Evolutionary conservation across 257 asterid species (phyloP).

Genomic region (Forsythia suspensa): DNA sequence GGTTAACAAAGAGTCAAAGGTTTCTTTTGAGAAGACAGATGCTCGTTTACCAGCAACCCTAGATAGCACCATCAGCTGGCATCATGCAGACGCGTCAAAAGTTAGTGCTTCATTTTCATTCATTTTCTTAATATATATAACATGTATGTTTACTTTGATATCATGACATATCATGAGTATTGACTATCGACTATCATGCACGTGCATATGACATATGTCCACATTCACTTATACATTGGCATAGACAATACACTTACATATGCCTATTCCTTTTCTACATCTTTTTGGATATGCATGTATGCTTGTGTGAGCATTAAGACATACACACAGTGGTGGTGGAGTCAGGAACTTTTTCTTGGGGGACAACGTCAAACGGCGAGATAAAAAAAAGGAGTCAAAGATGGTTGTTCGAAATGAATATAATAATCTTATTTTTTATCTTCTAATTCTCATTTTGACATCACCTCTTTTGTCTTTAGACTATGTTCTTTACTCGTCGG

Average conservation of each 20-base stretch:
- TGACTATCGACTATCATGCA: background rate
- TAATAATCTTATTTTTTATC: no score
- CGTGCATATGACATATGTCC: background rate
- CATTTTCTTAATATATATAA: background rate
- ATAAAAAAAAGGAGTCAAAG: no score
- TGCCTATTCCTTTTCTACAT: background rate
- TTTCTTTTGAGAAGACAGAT: slow-evolving; percentile 82
- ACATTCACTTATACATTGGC: background rate
- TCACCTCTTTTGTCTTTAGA: no score
- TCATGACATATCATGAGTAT: background rate
- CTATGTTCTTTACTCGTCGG: no score
- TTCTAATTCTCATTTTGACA: no score
- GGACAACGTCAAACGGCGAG: no score
- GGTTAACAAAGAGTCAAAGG: slow-evolving; percentile 84
- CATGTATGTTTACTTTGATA: background rate
- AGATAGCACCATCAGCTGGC: slow-evolving; percentile 90
- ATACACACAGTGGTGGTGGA: background rate
- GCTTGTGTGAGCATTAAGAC: background rate
- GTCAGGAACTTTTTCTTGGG: no score
- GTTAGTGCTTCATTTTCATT: slow-evolving; percentile 41
- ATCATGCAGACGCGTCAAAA: slow-evolving; percentile 80
- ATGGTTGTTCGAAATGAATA: no score
- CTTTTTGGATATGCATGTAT: background rate
- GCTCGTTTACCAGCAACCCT: slow-evolving; percentile 63
- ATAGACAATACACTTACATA: background rate